Evolutionary conservation across 192 early-diverging fungal genomes (phyloP), one percentile per base, ranked within the genome.

Genomic region (Glomus cerebriforme): DNA sequence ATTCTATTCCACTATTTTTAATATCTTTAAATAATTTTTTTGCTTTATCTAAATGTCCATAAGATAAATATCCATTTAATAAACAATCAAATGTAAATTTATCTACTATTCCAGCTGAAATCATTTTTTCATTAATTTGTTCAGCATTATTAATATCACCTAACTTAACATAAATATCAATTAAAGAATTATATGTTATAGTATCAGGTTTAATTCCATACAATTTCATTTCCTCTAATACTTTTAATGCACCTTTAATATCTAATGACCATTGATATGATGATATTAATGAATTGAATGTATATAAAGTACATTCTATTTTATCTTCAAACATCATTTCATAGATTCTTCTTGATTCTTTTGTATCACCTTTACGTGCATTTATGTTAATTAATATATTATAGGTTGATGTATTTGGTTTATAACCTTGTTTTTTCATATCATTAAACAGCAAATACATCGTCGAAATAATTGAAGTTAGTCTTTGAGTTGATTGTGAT

Each of bases 171-270:
- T 64, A 64, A 29, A 64, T n/a, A 64, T 64, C 62, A 64, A 64
- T 64, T 64, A 64, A 64, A 29, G 62, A 31, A 64, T 64, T 64
- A 64, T 9, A 31, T 3, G 62, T 64, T 29, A 29, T 12, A 12
- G 62, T 31, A 64, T 64, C 7, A 10, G 62, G 62, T 12, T 26
- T 13, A 15, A 64, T 31, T 17, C 62, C 62, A 64, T 64, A 31
- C 29, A 31, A 29, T 64, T 64, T 26, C 62, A 64, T 64, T 64
- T 64, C 62, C 22, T 64, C 62, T 31, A 64, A 31, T 64, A 29
- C 26, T 29, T 29, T 31, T 15, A 64, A 64, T 64, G 62, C 62
- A 64, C 62, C 10, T 64, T 64, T 15, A 29, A 29, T 31, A 64
- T 64, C 62, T 22, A 29, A 64, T 29, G 29, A 31, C 22, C 27